Conservation (phyloP, 116 monocot species). For the Dioscorea cayenensis region DNA sequence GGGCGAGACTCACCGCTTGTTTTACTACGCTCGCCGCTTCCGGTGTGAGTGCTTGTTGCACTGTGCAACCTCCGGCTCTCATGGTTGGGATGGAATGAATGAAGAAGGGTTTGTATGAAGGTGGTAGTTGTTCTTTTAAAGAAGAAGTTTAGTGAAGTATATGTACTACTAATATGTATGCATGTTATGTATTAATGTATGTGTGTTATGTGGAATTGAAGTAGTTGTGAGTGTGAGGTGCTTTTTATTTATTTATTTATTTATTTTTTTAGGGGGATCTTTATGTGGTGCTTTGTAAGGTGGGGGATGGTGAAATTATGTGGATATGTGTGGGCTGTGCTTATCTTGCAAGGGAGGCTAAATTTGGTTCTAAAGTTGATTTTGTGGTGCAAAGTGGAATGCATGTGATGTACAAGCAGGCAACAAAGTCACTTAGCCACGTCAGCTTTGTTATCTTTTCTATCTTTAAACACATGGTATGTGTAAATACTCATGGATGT, state of each 20-base stretch:
- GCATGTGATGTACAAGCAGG: slow-evolving; percentile 65
- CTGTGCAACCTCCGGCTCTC: slow-evolving; percentile 74
- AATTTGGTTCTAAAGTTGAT: slow-evolving; percentile 49
- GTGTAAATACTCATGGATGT: no score
- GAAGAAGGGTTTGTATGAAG: neutral
- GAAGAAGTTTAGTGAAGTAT: neutral
- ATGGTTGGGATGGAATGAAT: slow-evolving; percentile 19
- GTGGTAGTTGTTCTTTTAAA: neutral
- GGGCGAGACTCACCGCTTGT: slow-evolving; percentile 66
- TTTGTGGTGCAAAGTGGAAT: slow-evolving; percentile 67
- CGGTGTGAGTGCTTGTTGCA: slow-evolving; percentile 60
- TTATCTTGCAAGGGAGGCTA: slow-evolving; percentile 77
- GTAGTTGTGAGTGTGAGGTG: neutral
- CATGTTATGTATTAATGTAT: neutral
- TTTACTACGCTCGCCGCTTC: slow-evolving; percentile 55
- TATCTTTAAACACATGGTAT: neutral
- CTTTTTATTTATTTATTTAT: slow-evolving; percentile 3
- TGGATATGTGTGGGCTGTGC: slow-evolving; percentile 25
- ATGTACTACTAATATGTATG: neutral
- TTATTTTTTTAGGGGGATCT: neutral
- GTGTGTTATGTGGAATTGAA: neutral
- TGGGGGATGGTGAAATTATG: slow-evolving; percentile 9
- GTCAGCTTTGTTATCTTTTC: slow-evolving; percentile 18
- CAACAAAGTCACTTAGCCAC: slow-evolving; percentile 23
- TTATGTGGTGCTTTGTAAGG: neutral